Evolutionary conservation across 2,329 filamentous ascomycete genomes (phyloP).

Genomic region (Scedosporium aurantiacum): DNA sequence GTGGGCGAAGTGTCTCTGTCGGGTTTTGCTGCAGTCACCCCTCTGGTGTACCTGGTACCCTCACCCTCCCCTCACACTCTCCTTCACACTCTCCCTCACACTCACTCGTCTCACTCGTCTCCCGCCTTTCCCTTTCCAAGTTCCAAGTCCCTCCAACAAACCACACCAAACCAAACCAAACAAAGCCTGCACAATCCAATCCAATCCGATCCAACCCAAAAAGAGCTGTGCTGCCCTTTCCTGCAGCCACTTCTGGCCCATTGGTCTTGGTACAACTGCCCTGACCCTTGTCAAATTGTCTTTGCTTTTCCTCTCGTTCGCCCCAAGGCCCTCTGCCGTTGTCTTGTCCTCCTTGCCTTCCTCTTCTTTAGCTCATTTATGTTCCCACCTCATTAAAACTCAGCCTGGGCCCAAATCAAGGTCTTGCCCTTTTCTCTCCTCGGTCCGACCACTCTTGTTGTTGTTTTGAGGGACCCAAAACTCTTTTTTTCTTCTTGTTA

Average conservation of each 20-base stretch:
- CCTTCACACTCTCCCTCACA: background rate
- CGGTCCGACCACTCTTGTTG: background rate
- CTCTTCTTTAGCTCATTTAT: background rate
- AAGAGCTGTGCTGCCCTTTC: background rate
- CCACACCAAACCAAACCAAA: background rate
- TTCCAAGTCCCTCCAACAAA: background rate
- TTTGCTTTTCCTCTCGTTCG: conserved; percentile 1
- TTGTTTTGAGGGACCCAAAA: background rate
- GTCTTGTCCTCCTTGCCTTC: background rate
- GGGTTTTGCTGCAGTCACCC: background rate
- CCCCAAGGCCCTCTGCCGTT: background rate
- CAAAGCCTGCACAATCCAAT: background rate
- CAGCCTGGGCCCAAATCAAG: background rate
- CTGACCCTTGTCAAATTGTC: background rate
- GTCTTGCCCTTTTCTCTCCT: background rate
- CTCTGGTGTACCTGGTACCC: background rate
- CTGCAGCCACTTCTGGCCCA: background rate
- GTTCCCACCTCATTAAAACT: background rate
- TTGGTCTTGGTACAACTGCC: background rate
- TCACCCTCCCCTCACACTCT: background rate
- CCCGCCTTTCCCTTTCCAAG: background rate
- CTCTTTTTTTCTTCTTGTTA: background rate
- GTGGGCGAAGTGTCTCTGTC: background rate
- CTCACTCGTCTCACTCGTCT: background rate
- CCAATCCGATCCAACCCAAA: background rate